Conservation (phyloP, 306 rosid species). For the Heteromeles arbutifolia region DNA sequence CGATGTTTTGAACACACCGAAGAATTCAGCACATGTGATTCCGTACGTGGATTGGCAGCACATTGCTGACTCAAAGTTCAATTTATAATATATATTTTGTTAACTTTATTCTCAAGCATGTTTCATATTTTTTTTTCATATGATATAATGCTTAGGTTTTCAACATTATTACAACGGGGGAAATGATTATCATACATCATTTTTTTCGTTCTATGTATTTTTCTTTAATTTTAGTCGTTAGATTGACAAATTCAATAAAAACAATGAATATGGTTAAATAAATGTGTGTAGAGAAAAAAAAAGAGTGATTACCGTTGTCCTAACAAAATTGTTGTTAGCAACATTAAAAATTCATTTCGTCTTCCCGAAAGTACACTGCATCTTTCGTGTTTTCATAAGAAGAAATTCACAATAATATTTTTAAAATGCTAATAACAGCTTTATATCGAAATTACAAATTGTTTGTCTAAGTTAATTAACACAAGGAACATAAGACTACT, state of each 20-base stretch:
- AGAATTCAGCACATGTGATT: not conserved
- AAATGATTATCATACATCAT: not conserved
- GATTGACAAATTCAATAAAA: too few relatives aligned
- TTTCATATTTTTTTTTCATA: not conserved
- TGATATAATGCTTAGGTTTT: not conserved
- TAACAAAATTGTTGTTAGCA: too few relatives aligned
- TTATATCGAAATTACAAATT: not conserved
- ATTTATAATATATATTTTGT: not conserved
- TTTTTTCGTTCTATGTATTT: too few relatives aligned
- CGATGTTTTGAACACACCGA: rapidly evolving
- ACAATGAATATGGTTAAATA: too few relatives aligned
- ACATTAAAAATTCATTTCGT: not conserved
- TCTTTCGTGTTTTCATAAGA: too few relatives aligned
- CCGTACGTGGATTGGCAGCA: not conserved
- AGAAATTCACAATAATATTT: too few relatives aligned
- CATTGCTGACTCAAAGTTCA: not conserved
- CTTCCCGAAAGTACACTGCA: too few relatives aligned
- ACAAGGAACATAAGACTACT: not conserved
- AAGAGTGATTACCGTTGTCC: too few relatives aligned
- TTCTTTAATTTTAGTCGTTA: too few relatives aligned
- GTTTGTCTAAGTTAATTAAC: not conserved
- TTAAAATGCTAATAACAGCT: too few relatives aligned
- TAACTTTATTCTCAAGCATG: not conserved
- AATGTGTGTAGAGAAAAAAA: too few relatives aligned
- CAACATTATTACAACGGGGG: not conserved